Evolutionary conservation across 1,284 basidiomycete genomes (phyloP), one percentile per base, ranked within the genome.

Genomic region (Naganishia liquefaciens): DNA sequence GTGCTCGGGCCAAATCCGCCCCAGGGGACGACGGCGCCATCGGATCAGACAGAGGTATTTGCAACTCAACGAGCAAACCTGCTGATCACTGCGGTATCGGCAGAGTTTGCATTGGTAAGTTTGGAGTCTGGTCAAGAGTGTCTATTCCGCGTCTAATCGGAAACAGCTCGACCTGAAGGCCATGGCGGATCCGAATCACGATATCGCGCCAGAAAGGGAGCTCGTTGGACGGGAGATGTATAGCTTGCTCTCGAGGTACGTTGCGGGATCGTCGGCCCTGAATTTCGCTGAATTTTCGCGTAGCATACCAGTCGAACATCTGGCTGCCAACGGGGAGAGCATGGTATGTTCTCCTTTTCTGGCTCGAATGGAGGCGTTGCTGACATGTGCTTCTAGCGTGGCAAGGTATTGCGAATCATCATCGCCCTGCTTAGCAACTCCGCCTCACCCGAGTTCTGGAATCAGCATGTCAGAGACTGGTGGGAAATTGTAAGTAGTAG

Each of bases 241-340:
- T 67, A 70, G 68, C 21, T 66, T 77, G 30, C 68, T 79, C 27
- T 74, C 75, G 70, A 72, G 71, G 75, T 76, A 64, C 62, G 73
- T 37, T 47, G n/a, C 46, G 11, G 17, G 25, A 10, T 53, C 55
- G 40, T 21, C 37, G 19, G 17, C 33, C 44, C 5, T 17, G 39
- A 17, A 15, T 40, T 15, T 19, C 21, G 39, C n/a, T 52, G 21
- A 17, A 17, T 25, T 6, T 30, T 5, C 30, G 13, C 25, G n/a
- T 54, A 76, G 74, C 46, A 78, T 78, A 30, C 77, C 77, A 3
- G 71, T 78, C 46, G 78, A 78, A 49, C 76, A 79, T 52, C 67
- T 78, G n/a, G 77, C 77, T 10, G 74, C 74, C 5, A 79, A 79
- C 65, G 78, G 78, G 47, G 77, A 79, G 66, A 74, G 72, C 3